Percentiles rank a stretch among this genome's conserved stretches.
Conservation (phyloP, 441 rosid species). For the Pelargonium citronellum region DNA sequence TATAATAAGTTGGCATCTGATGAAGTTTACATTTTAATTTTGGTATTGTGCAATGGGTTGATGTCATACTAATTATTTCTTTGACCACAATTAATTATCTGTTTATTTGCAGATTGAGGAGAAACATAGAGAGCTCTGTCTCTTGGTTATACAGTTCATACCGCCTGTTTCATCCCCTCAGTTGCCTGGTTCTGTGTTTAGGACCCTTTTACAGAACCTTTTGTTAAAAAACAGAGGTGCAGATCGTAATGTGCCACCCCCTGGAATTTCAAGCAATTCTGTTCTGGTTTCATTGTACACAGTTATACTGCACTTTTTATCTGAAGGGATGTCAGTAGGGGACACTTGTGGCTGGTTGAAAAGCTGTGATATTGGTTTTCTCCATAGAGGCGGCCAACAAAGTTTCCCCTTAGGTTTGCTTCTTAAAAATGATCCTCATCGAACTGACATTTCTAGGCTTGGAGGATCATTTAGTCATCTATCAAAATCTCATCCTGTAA, state of each 20-base stretch:
- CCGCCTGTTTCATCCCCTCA: constrained; percentile 73
- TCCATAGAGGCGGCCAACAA: constrained; percentile 91
- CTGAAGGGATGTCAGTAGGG: constrained; percentile 73
- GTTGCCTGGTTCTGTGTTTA: constrained; percentile 87
- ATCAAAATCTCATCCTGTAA: constrained; percentile 59
- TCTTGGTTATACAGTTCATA: constrained; percentile 77
- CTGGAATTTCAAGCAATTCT: constrained; percentile 82
- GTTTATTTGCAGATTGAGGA: constrained; percentile 72
- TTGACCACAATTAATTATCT: constrained; percentile 9
- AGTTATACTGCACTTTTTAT: constrained; percentile 81
- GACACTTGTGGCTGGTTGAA: constrained; percentile 55
- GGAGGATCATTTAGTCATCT: constrained; percentile 90
- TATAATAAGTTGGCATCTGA: background rate
- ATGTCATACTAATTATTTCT: background rate
- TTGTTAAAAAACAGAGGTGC: constrained; percentile 85
- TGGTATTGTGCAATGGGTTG: background rate
- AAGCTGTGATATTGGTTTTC: constrained; percentile 57
- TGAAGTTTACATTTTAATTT: background rate
- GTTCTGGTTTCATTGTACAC: constrained; percentile 84
- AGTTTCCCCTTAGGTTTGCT: constrained; percentile 78
- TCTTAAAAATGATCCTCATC: constrained; percentile 76
- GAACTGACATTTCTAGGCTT: constrained; percentile 83
- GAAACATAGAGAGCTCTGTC: constrained; percentile 89
- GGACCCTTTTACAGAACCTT: constrained; percentile 79
- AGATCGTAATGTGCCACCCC: constrained; percentile 69